phyloP scores from a whole-genome alignment of 495 filamentous ascomycete genomes.

The Tuber umbilicatum region DNA sequence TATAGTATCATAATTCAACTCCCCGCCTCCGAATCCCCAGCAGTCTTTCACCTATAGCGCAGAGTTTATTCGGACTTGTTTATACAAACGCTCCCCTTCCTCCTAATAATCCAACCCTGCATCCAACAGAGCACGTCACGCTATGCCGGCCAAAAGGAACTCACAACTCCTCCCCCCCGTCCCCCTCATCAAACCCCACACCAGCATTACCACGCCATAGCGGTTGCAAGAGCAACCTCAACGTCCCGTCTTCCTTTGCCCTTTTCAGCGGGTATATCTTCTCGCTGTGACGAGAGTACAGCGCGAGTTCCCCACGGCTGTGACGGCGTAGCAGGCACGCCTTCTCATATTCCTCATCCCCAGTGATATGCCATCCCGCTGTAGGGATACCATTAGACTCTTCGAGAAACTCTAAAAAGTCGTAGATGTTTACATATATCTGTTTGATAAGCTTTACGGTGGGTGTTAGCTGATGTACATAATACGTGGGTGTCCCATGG shows the following conservation, averaged over 20 bases:
- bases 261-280: neutral
- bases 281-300: neutral
- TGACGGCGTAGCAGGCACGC: neutral
- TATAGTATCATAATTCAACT: neutral
- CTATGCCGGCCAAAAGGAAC: neutral
- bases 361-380: neutral
- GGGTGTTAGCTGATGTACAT: neutral
- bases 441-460: neutral
- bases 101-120: neutral
- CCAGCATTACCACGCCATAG: neutral
- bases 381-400: neutral
- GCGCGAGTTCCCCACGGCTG: neutral
- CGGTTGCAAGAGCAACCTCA: neutral
- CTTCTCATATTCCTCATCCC: neutral
- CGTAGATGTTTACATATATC: neutral
- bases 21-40: neutral
- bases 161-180: neutral
- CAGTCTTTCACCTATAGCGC: neutral
- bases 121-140: neutral
- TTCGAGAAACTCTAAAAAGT: neutral
- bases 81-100: neutral
- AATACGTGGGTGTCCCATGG: neutral
- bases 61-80: neutral
- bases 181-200: neutral
- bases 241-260: neutral